phyloP scores from a whole-genome alignment of 768 basidiomycete genomes.

The Mycena alexandri region DNA sequence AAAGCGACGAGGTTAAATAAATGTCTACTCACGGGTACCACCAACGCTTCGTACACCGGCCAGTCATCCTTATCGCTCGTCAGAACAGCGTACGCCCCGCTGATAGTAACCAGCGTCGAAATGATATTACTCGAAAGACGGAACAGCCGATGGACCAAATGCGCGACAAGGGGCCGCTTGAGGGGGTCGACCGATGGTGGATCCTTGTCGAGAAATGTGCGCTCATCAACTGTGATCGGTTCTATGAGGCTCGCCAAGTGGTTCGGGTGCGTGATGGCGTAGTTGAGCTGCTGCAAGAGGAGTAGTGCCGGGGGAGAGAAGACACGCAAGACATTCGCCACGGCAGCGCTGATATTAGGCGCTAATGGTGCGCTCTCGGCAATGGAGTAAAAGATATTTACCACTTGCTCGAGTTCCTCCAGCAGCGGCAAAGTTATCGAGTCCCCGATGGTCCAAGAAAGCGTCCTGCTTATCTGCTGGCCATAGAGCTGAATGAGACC shows the following conservation, averaged over 20 bases:
- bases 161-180: slow-evolving; percentile 79
- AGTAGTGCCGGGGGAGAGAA: slow-evolving; percentile 78
- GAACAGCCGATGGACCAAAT: slow-evolving; percentile 79
- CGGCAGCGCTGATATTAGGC: slow-evolving; percentile 60
- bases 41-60: slow-evolving; percentile 74
- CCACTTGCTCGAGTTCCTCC: slow-evolving; percentile 86
- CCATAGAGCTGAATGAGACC: slow-evolving; percentile 89
- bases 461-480: slow-evolving; percentile 79
- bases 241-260: slow-evolving; percentile 87
- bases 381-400: slow-evolving; percentile 82
- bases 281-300: slow-evolving; percentile 89
- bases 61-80: slow-evolving; percentile 77
- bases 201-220: slow-evolving; percentile 76
- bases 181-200: slow-evolving; percentile 69
- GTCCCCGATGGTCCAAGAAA: slow-evolving; percentile 88
- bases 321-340: slow-evolving; percentile 73
- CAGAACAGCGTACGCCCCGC: slow-evolving; percentile 77
- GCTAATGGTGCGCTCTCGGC: slow-evolving; percentile 66
- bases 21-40: slow-evolving; percentile 73
- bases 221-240: slow-evolving; percentile 82
- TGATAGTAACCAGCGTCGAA: slow-evolving; percentile 76
- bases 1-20: not conserved
- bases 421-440: slow-evolving; percentile 81
- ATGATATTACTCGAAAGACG: slow-evolving; percentile 78
- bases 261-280: slow-evolving; percentile 91